Evolutionary conservation across 495 filamentous ascomycete species (phyloP), one percentile per base, ranked within the genome.

Genomic region (Penicillium bialowiezense): DNA sequence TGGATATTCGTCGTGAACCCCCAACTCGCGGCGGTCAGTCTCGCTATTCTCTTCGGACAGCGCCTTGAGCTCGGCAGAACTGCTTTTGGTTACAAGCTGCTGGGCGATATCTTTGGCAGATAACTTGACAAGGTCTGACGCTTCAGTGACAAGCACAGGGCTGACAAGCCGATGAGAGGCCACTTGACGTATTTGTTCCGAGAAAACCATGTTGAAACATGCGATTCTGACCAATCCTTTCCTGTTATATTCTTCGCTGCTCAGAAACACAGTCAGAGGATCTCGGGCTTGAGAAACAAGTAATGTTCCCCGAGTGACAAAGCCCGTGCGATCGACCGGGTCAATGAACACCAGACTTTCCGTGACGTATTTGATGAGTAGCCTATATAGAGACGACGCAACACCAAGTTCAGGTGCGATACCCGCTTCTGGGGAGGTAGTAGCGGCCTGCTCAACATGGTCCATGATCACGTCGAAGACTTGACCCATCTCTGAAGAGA

Each of bases 401-500:
- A 41, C 38, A 2, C 24, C 19, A 4, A 57, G 18, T 1, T 42
- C 34, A 40, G 34, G 19, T 13, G 26, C 54, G 17, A 35, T 10
- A 6, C 3, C 33, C 8, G 20, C 18, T 20, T 56, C 54, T 0
- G 26, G 41, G 5, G 49, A 24, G n/a, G 41, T 43, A 8, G 18
- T 24, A 31, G 43, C 42, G 23, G 32, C 49, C 21, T 34, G 53
- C 19, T 63, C 63, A 21, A 66, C 41, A 12, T 55, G 52, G 38
- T 64, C 56, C n/a, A 67, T 50, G 9, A 87, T 66, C 62, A 67
- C 75, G 37, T 84, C 77, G 38, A 86, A 75, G 2, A 78, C 64
- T 21, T 75, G 64, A 2, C 83, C 83, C 38, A 90, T 47, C 51
- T 91, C 82, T 1, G 87, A 85, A 9, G 85, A 85, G 3, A 85